Conservation (phyloP, 176 grass and related monocot genomes). For the Oryza meyeriana region DNA sequence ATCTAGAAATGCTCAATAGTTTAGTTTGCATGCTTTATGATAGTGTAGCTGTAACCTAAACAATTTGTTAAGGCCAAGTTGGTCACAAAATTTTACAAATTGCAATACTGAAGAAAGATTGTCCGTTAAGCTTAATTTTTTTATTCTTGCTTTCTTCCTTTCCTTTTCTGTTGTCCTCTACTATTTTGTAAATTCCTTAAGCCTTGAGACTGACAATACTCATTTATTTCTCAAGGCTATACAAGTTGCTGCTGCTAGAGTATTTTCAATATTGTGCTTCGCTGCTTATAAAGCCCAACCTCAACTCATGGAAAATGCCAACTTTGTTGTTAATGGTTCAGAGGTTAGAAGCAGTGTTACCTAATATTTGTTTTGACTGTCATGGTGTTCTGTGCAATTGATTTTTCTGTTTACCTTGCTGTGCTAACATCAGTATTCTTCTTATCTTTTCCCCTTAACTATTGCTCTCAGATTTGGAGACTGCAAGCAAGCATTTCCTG, state of each 20-base stretch:
- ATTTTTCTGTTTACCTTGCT: not conserved
- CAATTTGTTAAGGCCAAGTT: not conserved
- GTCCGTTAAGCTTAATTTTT: slow-evolving; percentile 1
- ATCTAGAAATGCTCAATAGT: not conserved
- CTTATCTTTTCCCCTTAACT: not conserved
- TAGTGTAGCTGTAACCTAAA: not conserved
- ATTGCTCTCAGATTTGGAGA: slow-evolving; percentile 48
- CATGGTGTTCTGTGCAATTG: not conserved
- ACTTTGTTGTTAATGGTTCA: slow-evolving; percentile 56
- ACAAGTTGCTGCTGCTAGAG: slow-evolving; percentile 65
- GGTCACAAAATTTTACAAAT: not conserved
- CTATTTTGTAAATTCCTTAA: slow-evolving; percentile 12
- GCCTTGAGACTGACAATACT: not conserved
- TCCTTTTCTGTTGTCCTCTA: not conserved
- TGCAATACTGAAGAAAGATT: slow-evolving; percentile 8
- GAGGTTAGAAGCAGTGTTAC: slow-evolving; percentile 49
- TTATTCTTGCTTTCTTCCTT: not conserved
- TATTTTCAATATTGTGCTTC: slow-evolving; percentile 67
- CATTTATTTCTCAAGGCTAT: slow-evolving; percentile 51
- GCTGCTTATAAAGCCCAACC: slow-evolving; percentile 63
- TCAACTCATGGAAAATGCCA: slow-evolving; percentile 60
- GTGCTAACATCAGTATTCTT: not conserved
- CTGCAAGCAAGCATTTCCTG: slow-evolving; percentile 46
- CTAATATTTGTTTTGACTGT: slow-evolving; percentile 4
- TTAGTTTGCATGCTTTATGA: not conserved